Evolutionary conservation across 2,329 filamentous ascomycete species (phyloP).

Genomic region (Aspergillus unguis): DNA sequence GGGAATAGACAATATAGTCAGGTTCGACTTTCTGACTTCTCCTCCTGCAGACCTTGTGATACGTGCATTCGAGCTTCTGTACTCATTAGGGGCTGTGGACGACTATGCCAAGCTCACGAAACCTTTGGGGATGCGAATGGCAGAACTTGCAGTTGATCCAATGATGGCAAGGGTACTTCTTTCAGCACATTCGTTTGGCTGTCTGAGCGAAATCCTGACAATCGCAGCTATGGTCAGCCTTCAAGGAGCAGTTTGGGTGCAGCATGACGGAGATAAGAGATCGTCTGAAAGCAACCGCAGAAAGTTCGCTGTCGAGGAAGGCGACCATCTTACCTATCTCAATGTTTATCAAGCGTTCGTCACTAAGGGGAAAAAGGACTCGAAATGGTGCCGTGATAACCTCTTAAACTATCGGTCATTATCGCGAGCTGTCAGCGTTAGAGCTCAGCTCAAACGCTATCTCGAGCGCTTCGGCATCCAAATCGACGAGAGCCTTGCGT

Average conservation of each 20-base stretch:
- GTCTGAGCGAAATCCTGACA: slow-evolving; percentile 79
- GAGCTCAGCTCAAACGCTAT: slow-evolving; percentile 80
- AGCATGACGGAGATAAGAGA: slow-evolving; percentile 73
- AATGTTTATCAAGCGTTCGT: slow-evolving; percentile 93
- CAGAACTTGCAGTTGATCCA: slow-evolving; percentile 85
- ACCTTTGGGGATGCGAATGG: slow-evolving; percentile 86
- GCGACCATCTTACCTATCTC: slow-evolving; percentile 86
- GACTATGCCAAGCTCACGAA: slow-evolving; percentile 85
- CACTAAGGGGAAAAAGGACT: slow-evolving; percentile 75
- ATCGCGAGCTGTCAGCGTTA: slow-evolving; percentile 76
- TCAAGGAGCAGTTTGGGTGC: slow-evolving; percentile 78
- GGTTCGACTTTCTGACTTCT: slow-evolving; percentile 83
- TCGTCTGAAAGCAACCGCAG: slow-evolving; percentile 69
- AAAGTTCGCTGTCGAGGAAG: slow-evolving; percentile 87
- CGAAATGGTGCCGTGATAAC: slow-evolving; percentile 83
- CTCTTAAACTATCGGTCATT: slow-evolving; percentile 83
- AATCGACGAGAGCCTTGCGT: slow-evolving; percentile 58
- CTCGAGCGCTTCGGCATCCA: slow-evolving; percentile 78
- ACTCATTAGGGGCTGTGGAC: slow-evolving; percentile 80
- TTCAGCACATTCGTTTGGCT: slow-evolving; percentile 69
- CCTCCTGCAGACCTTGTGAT: slow-evolving; percentile 82
- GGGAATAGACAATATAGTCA: slow-evolving; percentile 88
- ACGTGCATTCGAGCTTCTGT: slow-evolving; percentile 83
- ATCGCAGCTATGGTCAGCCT: slow-evolving; percentile 93
- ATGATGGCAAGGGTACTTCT: slow-evolving; percentile 93